Percentiles rank a stretch among this genome's conserved stretches.
phyloP scores from a whole-genome alignment of 2,329 filamentous ascomycete genomes.

The Diplodia seriata region DNA sequence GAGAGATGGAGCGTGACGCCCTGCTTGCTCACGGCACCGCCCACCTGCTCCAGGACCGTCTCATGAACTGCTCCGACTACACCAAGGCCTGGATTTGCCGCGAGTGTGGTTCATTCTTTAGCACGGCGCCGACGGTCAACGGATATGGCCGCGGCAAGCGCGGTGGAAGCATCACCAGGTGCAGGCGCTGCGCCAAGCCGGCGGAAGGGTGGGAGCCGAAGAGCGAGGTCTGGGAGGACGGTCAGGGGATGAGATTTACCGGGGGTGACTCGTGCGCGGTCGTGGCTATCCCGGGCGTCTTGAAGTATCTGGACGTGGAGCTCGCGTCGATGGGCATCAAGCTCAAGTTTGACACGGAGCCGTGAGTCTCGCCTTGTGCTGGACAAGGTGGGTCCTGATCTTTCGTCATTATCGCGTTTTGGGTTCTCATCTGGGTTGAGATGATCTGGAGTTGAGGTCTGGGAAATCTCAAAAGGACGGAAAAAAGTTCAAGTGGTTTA shows the following conservation, averaged over 20 bases:
- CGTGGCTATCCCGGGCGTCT: slow-evolving; percentile 89
- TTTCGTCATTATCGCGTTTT: not conserved
- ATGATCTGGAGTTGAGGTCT: too few relatives aligned
- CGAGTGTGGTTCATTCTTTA: slow-evolving; percentile 87
- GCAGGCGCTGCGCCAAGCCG: slow-evolving; percentile 75
- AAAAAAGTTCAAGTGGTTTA: too few relatives aligned
- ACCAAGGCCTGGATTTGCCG: slow-evolving; percentile 88
- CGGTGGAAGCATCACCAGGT: slow-evolving; percentile 69
- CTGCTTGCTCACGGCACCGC: slow-evolving; percentile 93
- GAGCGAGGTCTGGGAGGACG: slow-evolving; percentile 86
- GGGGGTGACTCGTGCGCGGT: slow-evolving; percentile 91
- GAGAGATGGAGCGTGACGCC: slow-evolving; percentile 98
- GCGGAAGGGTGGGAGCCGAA: slow-evolving; percentile 61
- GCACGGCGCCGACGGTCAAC: slow-evolving; percentile 77
- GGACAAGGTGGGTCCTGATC: not conserved
- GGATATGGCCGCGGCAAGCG: slow-evolving; percentile 65
- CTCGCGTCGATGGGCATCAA: slow-evolving; percentile 95
- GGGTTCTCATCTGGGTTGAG: too few relatives aligned
- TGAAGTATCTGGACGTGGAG: slow-evolving; percentile 94
- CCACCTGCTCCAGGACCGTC: slow-evolving; percentile 90
- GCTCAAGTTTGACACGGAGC: slow-evolving; percentile 83
- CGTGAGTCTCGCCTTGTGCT: not conserved
- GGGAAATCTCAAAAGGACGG: too few relatives aligned
- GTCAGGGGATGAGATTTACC: slow-evolving; percentile 79
- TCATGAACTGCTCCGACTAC: slow-evolving; percentile 98